Evolutionary conservation across 1,284 basidiomycete genomes (phyloP).

Genomic region (Ganoderma lucidum): DNA sequence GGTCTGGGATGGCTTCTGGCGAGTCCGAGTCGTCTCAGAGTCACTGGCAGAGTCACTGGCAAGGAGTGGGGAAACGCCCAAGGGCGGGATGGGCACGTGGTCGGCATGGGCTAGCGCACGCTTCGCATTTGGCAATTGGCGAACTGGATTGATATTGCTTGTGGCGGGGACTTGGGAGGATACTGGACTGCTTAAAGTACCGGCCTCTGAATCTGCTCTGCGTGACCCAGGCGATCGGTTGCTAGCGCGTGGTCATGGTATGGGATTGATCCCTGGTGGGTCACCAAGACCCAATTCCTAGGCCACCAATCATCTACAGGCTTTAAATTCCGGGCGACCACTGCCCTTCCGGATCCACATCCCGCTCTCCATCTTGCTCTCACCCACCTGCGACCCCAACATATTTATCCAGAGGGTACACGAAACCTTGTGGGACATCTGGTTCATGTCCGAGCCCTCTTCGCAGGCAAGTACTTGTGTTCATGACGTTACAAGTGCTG

Average conservation of each 20-base stretch:
- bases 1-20: background rate
- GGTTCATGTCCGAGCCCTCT: background rate
- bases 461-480: background rate
- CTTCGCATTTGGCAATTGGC: constrained; percentile 1
- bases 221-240: constrained; percentile 1
- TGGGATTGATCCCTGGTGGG: constrained; percentile 2
- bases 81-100: constrained; percentile 30
- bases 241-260: background rate
- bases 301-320: background rate
- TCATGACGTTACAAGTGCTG: background rate
- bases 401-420: background rate
- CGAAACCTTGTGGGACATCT: background rate
- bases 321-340: constrained; percentile 1
- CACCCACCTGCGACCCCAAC: background rate
- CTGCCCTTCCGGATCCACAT: background rate
- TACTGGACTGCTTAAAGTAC: background rate
- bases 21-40: too few species aligned
- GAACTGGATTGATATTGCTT: background rate
- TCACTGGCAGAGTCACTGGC: background rate
- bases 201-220: background rate
- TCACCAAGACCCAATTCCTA: background rate
- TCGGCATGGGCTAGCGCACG: background rate
- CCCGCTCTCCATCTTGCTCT: background rate
- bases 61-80: constrained; percentile 18
- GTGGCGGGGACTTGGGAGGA: constrained; percentile 5